Evolutionary conservation across 768 basidiomycete species (phyloP).

Genomic region (Xerocomus spinulosus): DNA sequence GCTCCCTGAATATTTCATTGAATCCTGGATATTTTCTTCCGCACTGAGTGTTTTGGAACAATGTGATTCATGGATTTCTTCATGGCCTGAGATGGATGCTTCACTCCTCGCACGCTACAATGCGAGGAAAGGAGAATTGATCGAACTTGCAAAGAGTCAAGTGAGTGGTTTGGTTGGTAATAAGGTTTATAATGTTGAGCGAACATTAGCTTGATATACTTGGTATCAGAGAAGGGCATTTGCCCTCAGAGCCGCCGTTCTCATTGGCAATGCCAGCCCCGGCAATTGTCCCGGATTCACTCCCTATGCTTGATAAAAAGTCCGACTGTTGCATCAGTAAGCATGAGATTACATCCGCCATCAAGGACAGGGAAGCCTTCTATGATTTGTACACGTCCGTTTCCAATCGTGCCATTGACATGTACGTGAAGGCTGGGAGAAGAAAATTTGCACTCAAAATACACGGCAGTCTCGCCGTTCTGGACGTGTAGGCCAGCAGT

Average conservation of each 20-base stretch:
- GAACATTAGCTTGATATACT: conserved; percentile 71
- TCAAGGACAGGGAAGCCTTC: conserved; percentile 56
- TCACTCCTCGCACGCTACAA: conserved; percentile 48
- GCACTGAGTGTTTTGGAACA: conserved; percentile 78
- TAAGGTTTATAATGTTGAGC: background rate
- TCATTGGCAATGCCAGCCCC: conserved; percentile 39
- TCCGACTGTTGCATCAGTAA: conserved; percentile 45
- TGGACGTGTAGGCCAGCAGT: conserved; percentile 71
- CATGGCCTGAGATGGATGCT: conserved; percentile 42
- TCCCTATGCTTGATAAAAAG: conserved; percentile 18
- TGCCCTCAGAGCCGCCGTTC: conserved; percentile 75
- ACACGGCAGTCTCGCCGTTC: conserved; percentile 80
- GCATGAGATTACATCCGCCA: conserved; percentile 53
- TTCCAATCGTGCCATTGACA: conserved; percentile 80
- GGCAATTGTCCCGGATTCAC: conserved; percentile 7
- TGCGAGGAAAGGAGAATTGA: conserved; percentile 82
- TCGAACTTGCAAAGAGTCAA: conserved; percentile 86
- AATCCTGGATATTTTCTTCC: conserved; percentile 92
- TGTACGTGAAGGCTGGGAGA: conserved; percentile 79
- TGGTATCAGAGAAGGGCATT: conserved; percentile 66
- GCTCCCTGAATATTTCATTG: conserved; percentile 70
- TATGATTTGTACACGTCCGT: conserved; percentile 70
- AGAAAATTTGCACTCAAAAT: conserved; percentile 82
- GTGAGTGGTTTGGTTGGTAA: conserved; percentile 36
- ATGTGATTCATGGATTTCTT: conserved; percentile 67